These are phyloP conservation scores for Apiospora saccharicola DNA, from an alignment of 2,329 filamentous ascomycete genomes.

Conservation along the genomic window DNA sequence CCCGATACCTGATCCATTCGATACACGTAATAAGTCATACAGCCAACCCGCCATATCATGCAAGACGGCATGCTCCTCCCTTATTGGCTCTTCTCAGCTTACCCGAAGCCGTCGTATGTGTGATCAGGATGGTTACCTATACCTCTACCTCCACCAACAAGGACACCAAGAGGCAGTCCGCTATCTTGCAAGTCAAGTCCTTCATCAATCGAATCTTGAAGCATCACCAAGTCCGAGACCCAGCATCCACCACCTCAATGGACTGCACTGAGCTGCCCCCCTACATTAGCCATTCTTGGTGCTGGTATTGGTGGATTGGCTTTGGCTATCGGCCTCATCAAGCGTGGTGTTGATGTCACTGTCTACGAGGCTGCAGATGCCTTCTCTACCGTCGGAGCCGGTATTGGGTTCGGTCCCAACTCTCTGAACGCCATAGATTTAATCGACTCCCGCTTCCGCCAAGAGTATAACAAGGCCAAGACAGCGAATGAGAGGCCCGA, in stretches of 20 bases:
- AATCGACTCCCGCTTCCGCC: constrained; percentile 47
- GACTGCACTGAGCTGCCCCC: constrained; percentile 22
- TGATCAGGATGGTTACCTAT: background rate
- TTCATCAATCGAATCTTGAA: constrained; percentile 23
- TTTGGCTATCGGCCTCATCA: constrained; percentile 40
- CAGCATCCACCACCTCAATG: constrained; percentile 12
- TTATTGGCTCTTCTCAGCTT: background rate
- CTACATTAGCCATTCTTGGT: constrained; percentile 38
- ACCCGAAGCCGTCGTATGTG: background rate
- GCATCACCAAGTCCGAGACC: constrained; percentile 7
- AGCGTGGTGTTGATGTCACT: constrained; percentile 37
- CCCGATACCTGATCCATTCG: background rate
- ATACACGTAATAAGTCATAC: background rate
- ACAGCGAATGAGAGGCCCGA: constrained; percentile 47
- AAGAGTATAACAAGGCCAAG: constrained; percentile 47
- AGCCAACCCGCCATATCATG: background rate
- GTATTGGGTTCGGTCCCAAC: constrained; percentile 50
- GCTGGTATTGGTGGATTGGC: constrained; percentile 41
- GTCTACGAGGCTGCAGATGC: constrained; percentile 39
- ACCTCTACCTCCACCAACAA: background rate
- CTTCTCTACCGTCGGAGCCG: constrained; percentile 40
- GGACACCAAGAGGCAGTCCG: constrained; percentile 23
- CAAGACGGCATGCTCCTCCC: background rate
- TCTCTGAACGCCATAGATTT: constrained; percentile 50
- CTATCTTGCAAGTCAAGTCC: constrained; percentile 27